Evolutionary conservation across 2,329 filamentous ascomycete species (phyloP), one percentile per base, ranked within the genome.

Genomic region (Scedosporium aurantiacum): DNA sequence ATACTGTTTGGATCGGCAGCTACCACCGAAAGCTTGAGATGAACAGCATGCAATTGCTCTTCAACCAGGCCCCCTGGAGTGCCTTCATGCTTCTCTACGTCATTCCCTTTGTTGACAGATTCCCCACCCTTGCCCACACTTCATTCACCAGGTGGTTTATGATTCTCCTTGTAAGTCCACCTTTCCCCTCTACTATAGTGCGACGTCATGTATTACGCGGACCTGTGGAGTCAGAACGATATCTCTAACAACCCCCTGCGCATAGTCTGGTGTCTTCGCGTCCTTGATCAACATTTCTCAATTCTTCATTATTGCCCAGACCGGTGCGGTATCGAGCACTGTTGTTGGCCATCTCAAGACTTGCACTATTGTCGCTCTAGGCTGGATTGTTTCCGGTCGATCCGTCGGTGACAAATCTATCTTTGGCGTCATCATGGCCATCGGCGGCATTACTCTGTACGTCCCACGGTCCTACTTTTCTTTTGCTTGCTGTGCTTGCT

Each of bases 311-410:
- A 79, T 85, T 52, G 82, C 81, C 2, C 79, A 83, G 69, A 82
- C 81, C 0, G 84, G 84, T 0, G 81, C 84, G 0, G 83, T 87
- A 3, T 83, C 83, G 6, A 86, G 83, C 66, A 86, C 84, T 0
- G 83, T 88, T 0, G 83, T 87, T 16, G 85, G 84, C 0, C 84
- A 87, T 66, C 74, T 85, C 41, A 87, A 87, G 72, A 87, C 84
- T 0, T 86, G 83, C 66, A 80, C 80, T 4, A 86, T 87, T 65
- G 83, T 87, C n/a, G 78, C 79, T 18, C 71, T 87, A 4, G 84
- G 84, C 32, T 87, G 84, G 84, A 73, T 76, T 61, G 76, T 74
- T 0, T 83, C 79, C 10, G 80, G 82, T 7, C 73, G 82, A n/a
- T 76, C 78, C 8, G 77, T 83, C 28, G 78, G 78, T 14, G 82